Conservation (phyloP, 1,139 yeast species). For the Blastobotrys raffinosifermentans region DNA sequence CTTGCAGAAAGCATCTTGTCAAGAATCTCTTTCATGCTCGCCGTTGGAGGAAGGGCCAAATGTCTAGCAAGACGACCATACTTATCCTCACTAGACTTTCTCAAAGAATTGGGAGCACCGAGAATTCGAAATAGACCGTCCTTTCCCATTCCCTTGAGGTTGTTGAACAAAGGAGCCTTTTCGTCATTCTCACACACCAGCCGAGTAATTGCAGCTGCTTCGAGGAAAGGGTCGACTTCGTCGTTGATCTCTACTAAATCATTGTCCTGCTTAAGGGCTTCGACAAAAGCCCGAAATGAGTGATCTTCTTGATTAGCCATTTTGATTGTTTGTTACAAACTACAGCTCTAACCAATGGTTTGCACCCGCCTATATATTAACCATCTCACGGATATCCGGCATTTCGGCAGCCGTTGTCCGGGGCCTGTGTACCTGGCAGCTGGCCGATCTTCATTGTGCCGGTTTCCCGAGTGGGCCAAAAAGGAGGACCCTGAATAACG, state of each 20-base stretch:
- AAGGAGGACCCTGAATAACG: too few relatives aligned
- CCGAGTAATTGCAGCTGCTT: slow-evolving; percentile 1
- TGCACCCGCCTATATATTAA: too few relatives aligned
- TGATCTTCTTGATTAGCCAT: too few relatives aligned
- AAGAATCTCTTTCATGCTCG: not conserved
- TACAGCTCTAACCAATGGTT: too few relatives aligned
- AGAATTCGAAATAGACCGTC: slow-evolving; percentile 2
- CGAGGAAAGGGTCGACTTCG: slow-evolving; percentile 2
- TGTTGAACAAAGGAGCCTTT: slow-evolving; percentile 3
- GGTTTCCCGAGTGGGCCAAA: too few relatives aligned
- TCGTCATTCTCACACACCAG: not conserved
- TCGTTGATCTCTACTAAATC: not conserved
- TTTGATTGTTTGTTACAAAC: too few relatives aligned
- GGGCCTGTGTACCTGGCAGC: too few relatives aligned
- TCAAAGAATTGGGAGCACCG: slow-evolving; percentile 1
- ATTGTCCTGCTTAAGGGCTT: not conserved
- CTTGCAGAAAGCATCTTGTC: not conserved
- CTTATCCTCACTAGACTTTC: too few relatives aligned
- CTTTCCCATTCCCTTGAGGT: not conserved
- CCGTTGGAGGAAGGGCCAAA: slow-evolving; percentile 1
- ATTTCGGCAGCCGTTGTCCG: too few relatives aligned
- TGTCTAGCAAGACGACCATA: not conserved
- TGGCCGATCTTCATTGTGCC: too few relatives aligned
- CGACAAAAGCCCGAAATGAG: slow-evolving; percentile 1
- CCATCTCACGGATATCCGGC: too few relatives aligned